phyloP scores from a whole-genome alignment of 2,329 filamentous ascomycete species.

The Lojkania enalia region DNA sequence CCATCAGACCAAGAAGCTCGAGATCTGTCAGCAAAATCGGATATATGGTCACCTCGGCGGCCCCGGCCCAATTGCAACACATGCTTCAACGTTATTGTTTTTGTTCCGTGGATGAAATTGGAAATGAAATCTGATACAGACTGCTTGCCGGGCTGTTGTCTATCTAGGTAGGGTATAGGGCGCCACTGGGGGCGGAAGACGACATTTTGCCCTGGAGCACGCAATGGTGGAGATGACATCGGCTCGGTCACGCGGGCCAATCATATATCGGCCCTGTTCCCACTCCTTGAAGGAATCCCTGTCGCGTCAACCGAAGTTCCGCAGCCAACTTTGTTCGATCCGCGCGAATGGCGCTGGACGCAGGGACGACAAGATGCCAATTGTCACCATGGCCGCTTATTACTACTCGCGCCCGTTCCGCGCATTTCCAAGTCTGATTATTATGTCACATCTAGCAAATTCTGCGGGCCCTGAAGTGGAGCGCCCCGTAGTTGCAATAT shows the following conservation, averaged over 20 bases:
- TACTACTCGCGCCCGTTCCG: not conserved
- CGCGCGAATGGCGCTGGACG: constrained; percentile 9
- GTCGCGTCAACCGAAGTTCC: constrained; percentile 25
- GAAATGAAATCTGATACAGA: too few species aligned
- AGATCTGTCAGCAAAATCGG: too few species aligned
- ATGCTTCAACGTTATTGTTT: too few species aligned
- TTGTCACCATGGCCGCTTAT: not conserved
- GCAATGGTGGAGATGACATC: constrained; percentile 2
- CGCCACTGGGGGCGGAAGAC: not conserved
- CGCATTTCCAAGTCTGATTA: too few species aligned
- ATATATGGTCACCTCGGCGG: too few species aligned
- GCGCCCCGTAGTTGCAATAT: too few species aligned
- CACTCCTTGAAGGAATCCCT: constrained; percentile 34
- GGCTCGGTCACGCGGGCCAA: not conserved
- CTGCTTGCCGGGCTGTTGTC: too few species aligned
- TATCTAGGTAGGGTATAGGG: not conserved
- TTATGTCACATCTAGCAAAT: constrained; percentile 3
- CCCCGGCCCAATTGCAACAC: too few species aligned
- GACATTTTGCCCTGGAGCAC: constrained; percentile 3
- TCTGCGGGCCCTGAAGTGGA: not conserved
- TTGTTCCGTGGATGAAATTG: too few species aligned
- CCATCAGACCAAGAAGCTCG: too few species aligned
- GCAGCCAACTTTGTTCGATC: constrained; percentile 11
- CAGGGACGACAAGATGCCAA: not conserved
- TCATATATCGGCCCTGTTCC: constrained; percentile 13